Percentiles rank a stretch among this genome's conserved stretches.
Conservation (phyloP, 257 asterid species). For the Plantago ovata region DNA sequence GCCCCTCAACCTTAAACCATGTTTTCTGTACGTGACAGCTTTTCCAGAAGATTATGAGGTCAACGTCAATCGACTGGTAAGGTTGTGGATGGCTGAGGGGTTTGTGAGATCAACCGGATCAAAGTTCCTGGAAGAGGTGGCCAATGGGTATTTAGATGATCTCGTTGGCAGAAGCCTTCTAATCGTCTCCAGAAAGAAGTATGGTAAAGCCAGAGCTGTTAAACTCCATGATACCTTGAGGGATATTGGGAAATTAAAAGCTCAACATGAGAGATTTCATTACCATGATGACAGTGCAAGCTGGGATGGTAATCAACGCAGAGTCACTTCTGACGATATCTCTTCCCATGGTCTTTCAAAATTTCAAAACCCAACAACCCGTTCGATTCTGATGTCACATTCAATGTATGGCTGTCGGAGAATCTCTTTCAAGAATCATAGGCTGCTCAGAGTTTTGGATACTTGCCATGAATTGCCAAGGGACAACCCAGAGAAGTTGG, state of each 20-base stretch:
- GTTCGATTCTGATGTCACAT: conserved; percentile 4
- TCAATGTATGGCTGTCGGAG: neutral
- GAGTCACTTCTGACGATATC: neutral
- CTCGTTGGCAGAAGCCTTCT: conserved; percentile 16
- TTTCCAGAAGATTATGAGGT: conserved; percentile 18
- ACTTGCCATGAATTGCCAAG: neutral
- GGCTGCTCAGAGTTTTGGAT: conserved; percentile 22
- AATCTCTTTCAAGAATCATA: neutral
- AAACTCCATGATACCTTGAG: conserved; percentile 20
- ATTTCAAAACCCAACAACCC: neutral
- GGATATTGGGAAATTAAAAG: conserved; percentile 3
- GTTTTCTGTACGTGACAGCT: conserved; percentile 23
- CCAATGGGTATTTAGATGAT: conserved; percentile 7
- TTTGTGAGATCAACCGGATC: conserved; percentile 2
- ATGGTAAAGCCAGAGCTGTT: conserved; percentile 14
- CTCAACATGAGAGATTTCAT: conserved; percentile 3
- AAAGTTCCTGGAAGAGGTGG: neutral
- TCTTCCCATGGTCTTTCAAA: neutral
- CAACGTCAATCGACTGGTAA: neutral
- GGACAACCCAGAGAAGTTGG: conserved; percentile 1
- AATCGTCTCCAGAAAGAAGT: neutral
- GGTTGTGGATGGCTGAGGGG: conserved; percentile 20
- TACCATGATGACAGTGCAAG: neutral
- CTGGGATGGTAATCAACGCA: neutral
- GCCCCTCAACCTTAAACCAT: conserved; percentile 15